Base-by-base conservation (phyloP, 164 flowering plant species). In the Pachysandra terminalis region DNA sequence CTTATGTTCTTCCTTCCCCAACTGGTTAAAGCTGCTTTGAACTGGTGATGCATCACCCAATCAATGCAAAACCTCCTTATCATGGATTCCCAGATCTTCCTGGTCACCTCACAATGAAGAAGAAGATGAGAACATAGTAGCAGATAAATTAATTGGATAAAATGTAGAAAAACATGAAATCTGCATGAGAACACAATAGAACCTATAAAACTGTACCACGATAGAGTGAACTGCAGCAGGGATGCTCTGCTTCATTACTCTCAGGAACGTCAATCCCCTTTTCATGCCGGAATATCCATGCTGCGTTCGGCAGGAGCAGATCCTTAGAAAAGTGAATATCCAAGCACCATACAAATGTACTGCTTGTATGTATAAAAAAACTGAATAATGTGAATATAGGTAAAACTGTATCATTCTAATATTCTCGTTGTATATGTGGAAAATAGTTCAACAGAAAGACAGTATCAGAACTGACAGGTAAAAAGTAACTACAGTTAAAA, bases 261-360 rank as follows among this genome's bases (percentile, higher is more conserved):
- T 83, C 77, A 95, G 71, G 68, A 85, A 84, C 69, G 82, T 83
- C 61, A 95, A 82, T 69, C 88, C 93, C 72, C 87, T 86, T 80
- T 81, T 81, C 97, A 95, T 71, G 93, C 87, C 68, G 99, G 88
- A 78, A 87, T 75, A 69, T 92, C 97, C 96, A 87, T 90, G 97
- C 99, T 95, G 99, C 99, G 98, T 89, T 88, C 94, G 96, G 88
- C 82, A 95, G 88, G 91, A 90, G 92, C 81, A 90, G 87, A 88
- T 85, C 99, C 99, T 95, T 95, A 95, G 98, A 84, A 83, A 87
- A 81, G 91, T 82, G 83, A 90, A 88, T 86, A 74, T 84, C 82
- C 81, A 84, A 81, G 70, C 83, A 84, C 68, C 86, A 74, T 68
- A 81, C 70, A 79, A 68, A 67, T 72, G 68, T 25, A 56, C 61